Base-by-base conservation (phyloP, 2,329 filamentous ascomycete genomes). In the Camptophora hylomeconis region DNA sequence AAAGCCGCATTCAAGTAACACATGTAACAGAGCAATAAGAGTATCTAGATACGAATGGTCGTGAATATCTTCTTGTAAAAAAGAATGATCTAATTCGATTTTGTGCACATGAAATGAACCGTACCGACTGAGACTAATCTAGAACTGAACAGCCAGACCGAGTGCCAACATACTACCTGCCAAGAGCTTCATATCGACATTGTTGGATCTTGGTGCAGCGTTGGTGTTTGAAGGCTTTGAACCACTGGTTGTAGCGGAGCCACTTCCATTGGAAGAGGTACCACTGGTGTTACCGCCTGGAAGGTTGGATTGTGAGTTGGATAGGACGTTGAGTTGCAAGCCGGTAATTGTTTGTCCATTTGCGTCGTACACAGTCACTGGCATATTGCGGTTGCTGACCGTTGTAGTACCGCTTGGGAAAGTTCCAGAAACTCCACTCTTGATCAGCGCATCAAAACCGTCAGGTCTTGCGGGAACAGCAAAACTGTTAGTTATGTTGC, bases 401-500 rank as follows among this genome's bases (percentile, higher is more conserved):
- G 58, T 44, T 15, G 79, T 66, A 30, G 93, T 50, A 44, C 77
- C 78, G 9, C 51, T 56, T 20, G 74, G 72, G 32, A 73, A 68
- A 39, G 69, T 69, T 26, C 55, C 59, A 1, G 24, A 23, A 36
- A 92, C 69, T 38, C 87, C 86, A 26, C 78, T 72, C 41, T 80
- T 63, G 49, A 94, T 87, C 46, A 93, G 64, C 24, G 69, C 63
- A 36, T 75, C 63, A 20, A 74, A 75, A 40, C 75, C 79, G 3
- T 68, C 61, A 8, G 83, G 83, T 5, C 72, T 63, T 3, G 48
- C 57, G 26, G 79, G 86, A 33, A 93, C 61, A 24, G 75, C 76
- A 60, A 92, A 95, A 63, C 82, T 78, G 52, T 60, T 75, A 55
- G 68, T 69, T 63, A 93, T 92, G 37, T 65, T 68, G 35, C 66